Base-by-base conservation (phyloP, 2,329 filamentous ascomycete genomes). In the Kalmusia sp. region DNA sequence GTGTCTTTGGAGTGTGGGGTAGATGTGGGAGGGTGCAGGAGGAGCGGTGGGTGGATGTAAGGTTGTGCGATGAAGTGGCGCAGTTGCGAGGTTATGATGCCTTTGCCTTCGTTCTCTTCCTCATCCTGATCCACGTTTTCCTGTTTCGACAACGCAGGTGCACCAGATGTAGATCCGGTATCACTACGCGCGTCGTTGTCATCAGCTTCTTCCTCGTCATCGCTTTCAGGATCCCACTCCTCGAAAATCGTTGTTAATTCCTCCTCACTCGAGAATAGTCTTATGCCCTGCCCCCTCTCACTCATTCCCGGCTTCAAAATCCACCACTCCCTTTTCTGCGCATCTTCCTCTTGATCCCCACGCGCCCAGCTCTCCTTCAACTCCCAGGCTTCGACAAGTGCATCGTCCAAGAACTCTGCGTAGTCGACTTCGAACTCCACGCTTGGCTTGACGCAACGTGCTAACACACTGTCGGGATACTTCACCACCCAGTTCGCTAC, bases 301-400 rank as follows among this genome's bases (percentile, higher is more conserved):
- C 92, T 96, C 95, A 99, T 98, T 7, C 93, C 90, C 0, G 95
- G 93, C 76, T 99, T 99, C 54, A 99, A 75, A 61, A 99, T 98
- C 95, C 95, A 99, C 93, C 93, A 99, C 71, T 96, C 87, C 54
- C 83, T 82, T 21, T 9, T 28, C 25, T 75, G 62, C 11, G 55
- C 51, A 2, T 49, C 49, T 3, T 65, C 67, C 22, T 75, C 71
- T 1, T 73, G 75, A 39, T 83, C 12, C 6, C 73, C 76, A 39
- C 80, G 81, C 27, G 84, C 84, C 73, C 96, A 82, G 62, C 90
- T 93, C 51, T 91, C 91, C 17, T 88, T 83, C 46, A 99, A 76
- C 67, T 98, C 95, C 72, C 89, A 98, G 0, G 90, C 90, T 73
- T 99, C 95, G 2, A 96, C 82, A 6, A 99, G 79, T 0, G 95